These are phyloP conservation scores for Manihot esculenta DNA, from an alignment of 441 rosid species.

Conservation along the genomic window DNA sequence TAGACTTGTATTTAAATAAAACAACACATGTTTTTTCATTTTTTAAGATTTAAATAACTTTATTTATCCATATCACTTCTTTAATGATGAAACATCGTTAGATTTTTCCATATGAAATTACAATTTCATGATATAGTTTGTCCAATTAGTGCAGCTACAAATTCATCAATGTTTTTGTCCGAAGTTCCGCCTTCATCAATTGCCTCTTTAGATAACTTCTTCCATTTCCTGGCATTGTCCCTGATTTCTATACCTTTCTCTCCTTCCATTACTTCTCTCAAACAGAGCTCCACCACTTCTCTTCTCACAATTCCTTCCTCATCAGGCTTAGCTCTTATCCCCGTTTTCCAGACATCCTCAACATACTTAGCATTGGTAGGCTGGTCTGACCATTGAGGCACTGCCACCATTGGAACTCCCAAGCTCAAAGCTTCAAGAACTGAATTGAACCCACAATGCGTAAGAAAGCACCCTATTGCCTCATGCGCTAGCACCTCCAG, in stretches of 20 bases:
- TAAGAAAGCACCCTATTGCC: constrained; percentile 31
- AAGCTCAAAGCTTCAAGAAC: constrained; percentile 29
- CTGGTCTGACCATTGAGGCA: constrained; percentile 27
- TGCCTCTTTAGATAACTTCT: constrained; percentile 16
- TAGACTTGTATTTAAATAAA: too few species aligned
- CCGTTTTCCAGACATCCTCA: constrained; percentile 25
- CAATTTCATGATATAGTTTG: too few species aligned
- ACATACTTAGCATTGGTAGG: constrained; percentile 24
- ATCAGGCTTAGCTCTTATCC: constrained; percentile 10
- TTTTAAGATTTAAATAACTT: too few species aligned
- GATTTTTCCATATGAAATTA: too few species aligned
- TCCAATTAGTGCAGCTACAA: constrained; percentile 11
- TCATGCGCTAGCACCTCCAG: constrained; percentile 27
- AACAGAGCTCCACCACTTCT: not conserved
- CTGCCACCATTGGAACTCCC: constrained; percentile 29
- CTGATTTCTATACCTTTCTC: constrained; percentile 15
- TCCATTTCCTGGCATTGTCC: constrained; percentile 20
- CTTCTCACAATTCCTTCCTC: constrained; percentile 22
- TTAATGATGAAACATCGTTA: too few species aligned
- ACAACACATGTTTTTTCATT: too few species aligned
- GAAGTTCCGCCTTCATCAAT: constrained; percentile 27
- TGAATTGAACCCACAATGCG: constrained; percentile 29
- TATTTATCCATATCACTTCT: too few species aligned
- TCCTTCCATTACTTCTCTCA: constrained; percentile 18
- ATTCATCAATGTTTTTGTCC: constrained; percentile 12